Evolutionary conservation across 2,329 filamentous ascomycete genomes (phyloP), one percentile per base, ranked within the genome.

Genomic region (Zasmidium angulare): DNA sequence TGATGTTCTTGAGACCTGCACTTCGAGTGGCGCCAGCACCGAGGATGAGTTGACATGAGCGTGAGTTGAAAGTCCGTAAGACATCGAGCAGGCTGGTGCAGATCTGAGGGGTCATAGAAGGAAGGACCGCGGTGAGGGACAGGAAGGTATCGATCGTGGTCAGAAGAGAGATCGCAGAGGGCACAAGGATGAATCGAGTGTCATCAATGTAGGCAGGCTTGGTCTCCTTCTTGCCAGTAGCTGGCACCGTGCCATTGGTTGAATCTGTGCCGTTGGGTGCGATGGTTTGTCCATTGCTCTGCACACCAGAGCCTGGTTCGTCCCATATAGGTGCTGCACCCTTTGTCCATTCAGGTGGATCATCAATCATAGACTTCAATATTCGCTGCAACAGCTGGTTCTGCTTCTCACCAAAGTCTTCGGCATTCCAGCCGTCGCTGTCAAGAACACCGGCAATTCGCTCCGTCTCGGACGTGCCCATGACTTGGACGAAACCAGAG

Each of bases 1-100:
- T 96, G 73, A 99, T 99, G 70, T 97, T 97, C 74, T 92, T 96
- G 20, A 99, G 80, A 0, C 93, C 93, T 1, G 93, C 95, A 22
- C 89, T 92, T 36, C 86, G 83, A 3, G 91, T 97, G 2, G 95
- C 95, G 3, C 95, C 95, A 1, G 95, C 95, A 1, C 95, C 95
- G 6, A 99, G 86, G 64, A 99, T 97, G 59, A 99, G 84, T 73
- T 99, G 95, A n/a, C 90, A 96, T 59, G 93, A 93, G 20, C 95
- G 89, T 1, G 92, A 97, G 75, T 99, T 97, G 82, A 98, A 99
- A 2, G 96, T 82, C 65, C 95, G 90, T 14, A 98, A 82, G 71
- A 96, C 96, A 21, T 95, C 88, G 46, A 97, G 81, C 11, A 99
- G 83, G 0, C 87, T 88, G 2, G 84, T 80, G 0, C 91, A 89